Evolutionary conservation across 2,329 filamentous ascomycete genomes (phyloP), one percentile per base, ranked within the genome.

Genomic region (Seiridium cupressi): DNA sequence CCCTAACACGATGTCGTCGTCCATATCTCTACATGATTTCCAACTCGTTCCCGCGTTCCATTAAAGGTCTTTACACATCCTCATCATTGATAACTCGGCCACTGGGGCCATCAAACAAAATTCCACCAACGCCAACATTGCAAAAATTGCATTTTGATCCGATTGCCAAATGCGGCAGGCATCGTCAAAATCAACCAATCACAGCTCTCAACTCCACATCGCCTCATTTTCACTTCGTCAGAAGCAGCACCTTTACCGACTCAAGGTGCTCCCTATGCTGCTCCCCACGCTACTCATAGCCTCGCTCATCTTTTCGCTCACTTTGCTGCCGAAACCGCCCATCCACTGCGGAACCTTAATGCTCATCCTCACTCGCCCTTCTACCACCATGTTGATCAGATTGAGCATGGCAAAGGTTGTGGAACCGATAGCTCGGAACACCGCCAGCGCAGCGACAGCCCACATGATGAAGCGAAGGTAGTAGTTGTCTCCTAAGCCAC

Each of bases 381-480:
- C 94, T 44, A 95, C 92, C 44, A 96, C 81, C 70, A 88, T 89
- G 72, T 96, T 94, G 59, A 99, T 78, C 40, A 89, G 79, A 71
- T 96, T 94, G 70, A 98, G 88, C 61, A 97, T 74, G 2, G 91
- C 88, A 77, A 96, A 99, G 0, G 91, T 85, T 0, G 88, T 88
- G 8, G 85, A 89, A 0, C 95, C 95, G 1, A 97, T 74, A 1
- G 92, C 93, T 64, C 95, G 87, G 82, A 99, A 97, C 5, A 95
- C 79, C 1, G 96, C 95, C 34, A 99, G 78, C 0, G 84, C 83
- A 0, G 95, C 95, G 11, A 99, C 95, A 36, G 85, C 81, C 95
- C 95, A 99, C 31, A 99, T 83, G 71, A 99, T 92, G 76, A 98
- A 95, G 42, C 88, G 89, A 48, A 99, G 84, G 74, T 99, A 99